Percentiles rank a stretch among this genome's conserved stretches.
These are phyloP conservation scores for Thelonectria discophora DNA, from an alignment of 2,329 filamentous ascomycete species.

Conservation along the genomic window DNA sequence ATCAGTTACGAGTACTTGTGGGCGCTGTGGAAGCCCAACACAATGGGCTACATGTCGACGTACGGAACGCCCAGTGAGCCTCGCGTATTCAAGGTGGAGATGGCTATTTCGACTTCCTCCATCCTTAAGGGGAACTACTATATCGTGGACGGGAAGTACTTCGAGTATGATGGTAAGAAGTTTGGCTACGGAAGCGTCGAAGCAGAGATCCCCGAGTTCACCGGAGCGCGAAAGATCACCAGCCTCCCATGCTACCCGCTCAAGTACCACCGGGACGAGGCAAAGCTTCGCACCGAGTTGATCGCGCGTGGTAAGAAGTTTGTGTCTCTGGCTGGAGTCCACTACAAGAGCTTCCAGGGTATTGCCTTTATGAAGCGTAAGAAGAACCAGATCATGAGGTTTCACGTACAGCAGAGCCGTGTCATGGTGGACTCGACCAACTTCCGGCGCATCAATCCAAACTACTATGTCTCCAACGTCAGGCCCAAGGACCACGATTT, in stretches of 20 bases:
- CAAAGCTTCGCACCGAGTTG: constrained; percentile 69
- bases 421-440: constrained; percentile 88
- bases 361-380: constrained; percentile 88
- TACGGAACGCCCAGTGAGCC: constrained; percentile 82
- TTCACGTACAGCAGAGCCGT: constrained; percentile 86
- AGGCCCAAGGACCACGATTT: constrained; percentile 75
- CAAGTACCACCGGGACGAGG: constrained; percentile 79
- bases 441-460: constrained; percentile 85
- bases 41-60: constrained; percentile 78
- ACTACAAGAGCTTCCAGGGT: constrained; percentile 84
- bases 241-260: constrained; percentile 81
- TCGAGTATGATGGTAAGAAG: constrained; percentile 88
- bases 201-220: constrained; percentile 77
- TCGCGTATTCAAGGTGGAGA: constrained; percentile 82
- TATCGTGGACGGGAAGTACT: constrained; percentile 78
- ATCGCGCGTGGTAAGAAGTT: constrained; percentile 88
- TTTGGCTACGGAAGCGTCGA: constrained; percentile 80
- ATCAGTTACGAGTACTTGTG: constrained; percentile 91
- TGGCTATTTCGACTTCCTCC: constrained; percentile 73
- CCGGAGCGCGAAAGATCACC: constrained; percentile 83
- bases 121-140: constrained; percentile 81
- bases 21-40: constrained; percentile 89
- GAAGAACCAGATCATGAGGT: constrained; percentile 69
- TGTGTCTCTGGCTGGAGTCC: constrained; percentile 79
- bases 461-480: constrained; percentile 80